phyloP scores from a whole-genome alignment of 805 yeast genomes.

The Suhomyces pyralidae region DNA sequence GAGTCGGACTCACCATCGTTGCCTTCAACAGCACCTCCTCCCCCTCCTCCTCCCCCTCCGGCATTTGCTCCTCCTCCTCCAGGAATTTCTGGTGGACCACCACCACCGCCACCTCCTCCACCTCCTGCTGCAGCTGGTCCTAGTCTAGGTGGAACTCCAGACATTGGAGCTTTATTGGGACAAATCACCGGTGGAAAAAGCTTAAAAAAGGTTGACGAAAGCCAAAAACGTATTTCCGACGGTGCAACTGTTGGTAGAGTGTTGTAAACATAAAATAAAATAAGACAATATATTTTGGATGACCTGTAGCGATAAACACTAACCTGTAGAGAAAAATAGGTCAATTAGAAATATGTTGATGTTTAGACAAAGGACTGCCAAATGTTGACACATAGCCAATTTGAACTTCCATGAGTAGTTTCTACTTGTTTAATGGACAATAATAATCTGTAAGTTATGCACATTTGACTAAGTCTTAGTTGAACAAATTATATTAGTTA shows the following conservation, averaged over 20 bases:
- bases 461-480: too few relatives aligned
- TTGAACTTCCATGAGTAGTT: not conserved
- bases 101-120: constrained; percentile 30
- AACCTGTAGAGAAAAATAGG: too few relatives aligned
- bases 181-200: constrained; percentile 54
- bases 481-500: too few relatives aligned
- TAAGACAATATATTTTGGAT: not conserved
- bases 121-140: constrained; percentile 35
- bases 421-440: too few relatives aligned
- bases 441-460: too few relatives aligned
- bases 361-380: too few relatives aligned
- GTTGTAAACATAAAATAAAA: constrained; percentile 17
- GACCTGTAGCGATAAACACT: not conserved
- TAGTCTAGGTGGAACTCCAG: constrained; percentile 26
- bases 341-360: not conserved
- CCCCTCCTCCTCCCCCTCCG: constrained; percentile 28
- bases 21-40: constrained; percentile 42
- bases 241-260: constrained; percentile 53
- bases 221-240: constrained; percentile 44
- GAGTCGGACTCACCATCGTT: constrained; percentile 12
- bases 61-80: constrained; percentile 19
- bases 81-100: constrained; percentile 27
- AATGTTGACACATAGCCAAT: not conserved
- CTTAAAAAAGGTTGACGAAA: constrained; percentile 50
- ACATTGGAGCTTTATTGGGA: constrained; percentile 51